Evolutionary conservation across 2,329 filamentous ascomycete genomes (phyloP).

Genomic region (Alternaria angustiovoidea): DNA sequence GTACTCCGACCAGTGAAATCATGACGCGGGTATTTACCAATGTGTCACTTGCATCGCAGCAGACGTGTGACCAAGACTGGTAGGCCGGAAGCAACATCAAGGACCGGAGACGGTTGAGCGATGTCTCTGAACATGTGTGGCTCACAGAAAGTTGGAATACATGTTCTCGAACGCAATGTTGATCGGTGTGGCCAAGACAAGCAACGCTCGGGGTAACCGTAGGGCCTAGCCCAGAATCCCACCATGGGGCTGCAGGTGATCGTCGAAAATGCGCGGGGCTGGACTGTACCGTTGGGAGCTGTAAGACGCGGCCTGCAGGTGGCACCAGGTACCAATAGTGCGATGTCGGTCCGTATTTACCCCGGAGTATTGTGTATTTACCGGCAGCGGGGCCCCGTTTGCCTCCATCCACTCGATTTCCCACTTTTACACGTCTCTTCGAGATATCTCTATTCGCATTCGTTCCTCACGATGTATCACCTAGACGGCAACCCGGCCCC

Average conservation of each 20-base stretch:
- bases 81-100: not conserved
- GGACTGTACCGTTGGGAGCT: constrained; percentile 2
- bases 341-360: constrained; percentile 18
- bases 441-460: not conserved
- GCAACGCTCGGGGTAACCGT: not conserved
- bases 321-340: constrained; percentile 6
- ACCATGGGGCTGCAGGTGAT: constrained; percentile 13
- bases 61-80: constrained; percentile 4
- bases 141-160: not conserved
- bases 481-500: constrained; percentile 32
- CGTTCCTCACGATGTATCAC: constrained; percentile 30
- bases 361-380: constrained; percentile 9
- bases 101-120: not conserved
- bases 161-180: not conserved
- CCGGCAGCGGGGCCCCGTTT: constrained; percentile 11
- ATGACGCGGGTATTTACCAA: not conserved
- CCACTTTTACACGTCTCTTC: not conserved
- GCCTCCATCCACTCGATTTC: not conserved
- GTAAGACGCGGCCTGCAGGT: constrained; percentile 2
- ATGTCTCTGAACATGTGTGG: not conserved
- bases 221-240: constrained; percentile 4
- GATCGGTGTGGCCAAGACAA: not conserved
- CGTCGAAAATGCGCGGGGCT: constrained; percentile 17
- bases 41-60: not conserved
- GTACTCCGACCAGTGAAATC: not conserved